Conservation (phyloP, 2,329 filamentous ascomycete genomes). For the Dactylonectria macrodidyma region DNA sequence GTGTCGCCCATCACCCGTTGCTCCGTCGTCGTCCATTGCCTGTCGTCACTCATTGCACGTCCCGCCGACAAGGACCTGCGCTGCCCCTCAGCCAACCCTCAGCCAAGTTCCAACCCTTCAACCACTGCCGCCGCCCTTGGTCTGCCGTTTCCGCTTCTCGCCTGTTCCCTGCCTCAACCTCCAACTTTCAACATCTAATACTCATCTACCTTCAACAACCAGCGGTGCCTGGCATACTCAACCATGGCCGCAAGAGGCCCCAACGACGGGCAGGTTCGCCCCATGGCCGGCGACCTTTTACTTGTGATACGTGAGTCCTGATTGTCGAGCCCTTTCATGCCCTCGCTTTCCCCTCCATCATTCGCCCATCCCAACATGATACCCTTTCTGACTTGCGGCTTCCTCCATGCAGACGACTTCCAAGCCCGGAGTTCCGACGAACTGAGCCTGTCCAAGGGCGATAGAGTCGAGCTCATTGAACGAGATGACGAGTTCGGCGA, state of each 20-base stretch:
- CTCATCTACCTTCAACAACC: slow-evolving; percentile 28
- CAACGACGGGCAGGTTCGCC: slow-evolving; percentile 59
- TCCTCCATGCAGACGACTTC: slow-evolving; percentile 81
- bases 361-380: slow-evolving; percentile 16
- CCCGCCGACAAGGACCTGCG: slow-evolving; percentile 14
- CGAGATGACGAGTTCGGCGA: slow-evolving; percentile 91
- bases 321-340: slow-evolving; percentile 41
- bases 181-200: slow-evolving; percentile 25
- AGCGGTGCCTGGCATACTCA: slow-evolving; percentile 38
- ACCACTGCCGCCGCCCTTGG: slow-evolving; percentile 39
- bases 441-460: slow-evolving; percentile 87
- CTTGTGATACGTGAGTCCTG: slow-evolving; percentile 78
- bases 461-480: slow-evolving; percentile 86
- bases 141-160: slow-evolving; percentile 38
- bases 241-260: slow-evolving; percentile 61
- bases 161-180: slow-evolving; percentile 39
- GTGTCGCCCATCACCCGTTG: slow-evolving; percentile 28
- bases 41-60: not conserved
- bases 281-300: slow-evolving; percentile 76
- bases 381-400: slow-evolving; percentile 33
- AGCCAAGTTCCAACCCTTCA: slow-evolving; percentile 30
- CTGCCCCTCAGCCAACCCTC: slow-evolving; percentile 37
- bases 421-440: slow-evolving; percentile 93
- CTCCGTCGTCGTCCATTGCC: not conserved
- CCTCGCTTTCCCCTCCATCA: not conserved